Evolutionary conservation across 768 basidiomycete genomes (phyloP).

Genomic region (Suillus cothurnatus): DNA sequence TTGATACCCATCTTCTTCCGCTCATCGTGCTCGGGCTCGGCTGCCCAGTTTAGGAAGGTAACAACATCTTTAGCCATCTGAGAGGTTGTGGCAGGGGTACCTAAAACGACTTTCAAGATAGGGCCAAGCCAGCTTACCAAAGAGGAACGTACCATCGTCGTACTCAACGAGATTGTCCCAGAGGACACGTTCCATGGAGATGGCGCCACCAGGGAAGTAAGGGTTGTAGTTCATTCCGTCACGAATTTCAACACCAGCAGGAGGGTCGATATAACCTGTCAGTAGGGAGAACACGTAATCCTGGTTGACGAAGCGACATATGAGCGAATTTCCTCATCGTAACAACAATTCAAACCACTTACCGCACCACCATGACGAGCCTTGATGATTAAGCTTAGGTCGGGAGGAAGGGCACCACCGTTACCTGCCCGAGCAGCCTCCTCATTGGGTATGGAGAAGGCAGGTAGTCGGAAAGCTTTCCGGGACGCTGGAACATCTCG

Average conservation of each 20-base stretch:
- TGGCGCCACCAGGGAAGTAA: slow-evolving; percentile 98
- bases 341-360: slow-evolving; percentile 36
- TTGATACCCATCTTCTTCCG: slow-evolving; percentile 97
- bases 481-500: slow-evolving; percentile 98
- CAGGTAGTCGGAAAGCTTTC: slow-evolving; percentile 97
- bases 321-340: slow-evolving; percentile 8
- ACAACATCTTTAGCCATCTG: slow-evolving; percentile 99
- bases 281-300: slow-evolving; percentile 97
- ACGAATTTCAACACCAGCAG: slow-evolving; percentile 91
- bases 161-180: slow-evolving; percentile 97
- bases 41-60: slow-evolving; percentile 94
- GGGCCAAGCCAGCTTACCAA: not conserved
- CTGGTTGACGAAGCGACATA: slow-evolving; percentile 40
- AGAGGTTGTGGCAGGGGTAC: slow-evolving; percentile 93
- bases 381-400: slow-evolving; percentile 96
- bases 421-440: slow-evolving; percentile 96
- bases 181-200: slow-evolving; percentile 96
- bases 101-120: slow-evolving; percentile 39
- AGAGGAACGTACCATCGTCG: slow-evolving; percentile 71
- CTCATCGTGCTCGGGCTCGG: slow-evolving; percentile 98
- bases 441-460: slow-evolving; percentile 95
- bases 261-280: slow-evolving; percentile 96
- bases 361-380: slow-evolving; percentile 97
- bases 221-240: slow-evolving; percentile 99
- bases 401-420: slow-evolving; percentile 93